phyloP scores from a whole-genome alignment of 148 eudicot genomes.

The Rhododendron ferrugineum region DNA sequence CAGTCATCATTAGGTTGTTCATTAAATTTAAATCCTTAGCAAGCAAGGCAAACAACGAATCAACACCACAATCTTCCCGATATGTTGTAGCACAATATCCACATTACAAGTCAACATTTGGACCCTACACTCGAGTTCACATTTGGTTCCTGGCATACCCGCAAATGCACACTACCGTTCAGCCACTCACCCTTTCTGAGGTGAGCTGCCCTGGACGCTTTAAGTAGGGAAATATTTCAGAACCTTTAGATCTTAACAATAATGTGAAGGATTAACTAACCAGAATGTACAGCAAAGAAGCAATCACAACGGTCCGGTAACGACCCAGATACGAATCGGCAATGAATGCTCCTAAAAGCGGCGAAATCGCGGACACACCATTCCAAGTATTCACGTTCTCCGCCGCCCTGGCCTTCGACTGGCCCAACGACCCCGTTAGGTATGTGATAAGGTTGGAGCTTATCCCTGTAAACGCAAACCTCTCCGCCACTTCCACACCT shows the following conservation, averaged over 20 bases:
- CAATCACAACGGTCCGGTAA: conserved; percentile 32
- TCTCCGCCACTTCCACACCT: conserved; percentile 55
- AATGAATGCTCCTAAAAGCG: conserved; percentile 43
- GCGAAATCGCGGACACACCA: conserved; percentile 34
- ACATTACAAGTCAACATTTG: too few relatives aligned
- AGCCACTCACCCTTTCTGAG: neutral
- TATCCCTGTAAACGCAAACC: conserved; percentile 45
- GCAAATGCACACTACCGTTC: neutral
- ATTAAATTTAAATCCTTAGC: neutral
- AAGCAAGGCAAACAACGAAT: neutral
- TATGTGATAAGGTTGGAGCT: conserved; percentile 39
- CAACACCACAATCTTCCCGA: too few relatives aligned
- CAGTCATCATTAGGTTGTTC: neutral
- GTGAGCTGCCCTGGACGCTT: neutral
- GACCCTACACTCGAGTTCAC: too few relatives aligned
- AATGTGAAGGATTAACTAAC: conserved; percentile 16
- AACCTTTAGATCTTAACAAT: neutral
- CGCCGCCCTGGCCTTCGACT: conserved; percentile 47
- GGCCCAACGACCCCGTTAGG: conserved; percentile 46
- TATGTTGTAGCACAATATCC: too few relatives aligned
- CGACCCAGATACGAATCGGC: conserved; percentile 52
- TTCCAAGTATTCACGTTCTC: conserved; percentile 39
- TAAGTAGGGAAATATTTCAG: neutral
- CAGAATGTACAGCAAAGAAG: conserved; percentile 43
- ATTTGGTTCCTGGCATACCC: neutral